These are phyloP conservation scores for Polyporus tsugae DNA, from an alignment of 1,284 basidiomycete species.

Conservation along the genomic window DNA sequence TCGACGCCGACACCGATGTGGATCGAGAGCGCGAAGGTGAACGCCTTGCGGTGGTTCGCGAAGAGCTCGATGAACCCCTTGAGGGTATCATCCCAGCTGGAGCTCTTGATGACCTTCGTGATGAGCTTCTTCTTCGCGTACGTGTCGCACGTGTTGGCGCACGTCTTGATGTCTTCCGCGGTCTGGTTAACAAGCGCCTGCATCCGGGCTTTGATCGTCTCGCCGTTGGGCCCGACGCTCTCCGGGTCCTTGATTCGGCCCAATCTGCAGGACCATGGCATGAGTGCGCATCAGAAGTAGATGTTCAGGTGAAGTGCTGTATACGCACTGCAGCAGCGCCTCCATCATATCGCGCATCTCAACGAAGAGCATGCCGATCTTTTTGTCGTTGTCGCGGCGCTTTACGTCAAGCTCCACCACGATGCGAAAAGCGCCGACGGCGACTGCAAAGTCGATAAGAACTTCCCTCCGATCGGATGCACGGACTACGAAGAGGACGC, in stretches of 20 bases:
- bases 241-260: slow-evolving; percentile 31
- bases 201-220: slow-evolving; percentile 20
- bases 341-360: slow-evolving; percentile 46
- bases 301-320: not conserved
- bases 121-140: slow-evolving; percentile 42
- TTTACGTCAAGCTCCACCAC: slow-evolving; percentile 50
- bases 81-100: slow-evolving; percentile 25
- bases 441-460: slow-evolving; percentile 39
- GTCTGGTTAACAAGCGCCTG: slow-evolving; percentile 30
- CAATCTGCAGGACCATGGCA: slow-evolving; percentile 21
- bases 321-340: slow-evolving; percentile 48
- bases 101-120: slow-evolving; percentile 45
- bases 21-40: slow-evolving; percentile 44
- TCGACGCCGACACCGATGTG: slow-evolving; percentile 46
- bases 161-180: slow-evolving; percentile 41
- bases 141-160: slow-evolving; percentile 42
- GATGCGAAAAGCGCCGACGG: slow-evolving; percentile 51
- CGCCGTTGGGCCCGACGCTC: slow-evolving; percentile 29
- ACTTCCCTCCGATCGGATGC: not conserved
- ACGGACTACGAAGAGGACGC: not conserved
- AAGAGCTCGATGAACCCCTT: slow-evolving; percentile 41
- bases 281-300: not conserved
- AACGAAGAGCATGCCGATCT: slow-evolving; percentile 43
- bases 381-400: slow-evolving; percentile 52
- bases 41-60: slow-evolving; percentile 40